These are phyloP conservation scores for Leersia perrieri DNA, from an alignment of 176 grass and related monocot genomes.

Conservation along the genomic window DNA sequence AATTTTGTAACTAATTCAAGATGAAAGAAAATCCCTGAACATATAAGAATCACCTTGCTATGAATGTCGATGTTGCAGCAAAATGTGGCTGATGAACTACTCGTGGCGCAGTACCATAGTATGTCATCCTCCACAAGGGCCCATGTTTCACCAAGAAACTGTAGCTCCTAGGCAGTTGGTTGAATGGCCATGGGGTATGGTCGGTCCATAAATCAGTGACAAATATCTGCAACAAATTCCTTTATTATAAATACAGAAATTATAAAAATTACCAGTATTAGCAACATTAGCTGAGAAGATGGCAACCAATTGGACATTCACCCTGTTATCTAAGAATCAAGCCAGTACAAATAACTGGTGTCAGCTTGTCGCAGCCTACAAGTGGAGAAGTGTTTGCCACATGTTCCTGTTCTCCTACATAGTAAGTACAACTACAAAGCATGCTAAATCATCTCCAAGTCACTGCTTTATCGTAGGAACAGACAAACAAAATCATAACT, in stretches of 20 bases:
- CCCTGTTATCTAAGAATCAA: constrained; percentile 23
- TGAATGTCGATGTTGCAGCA: constrained; percentile 92
- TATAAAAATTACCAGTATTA: not conserved
- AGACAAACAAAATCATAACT: not conserved
- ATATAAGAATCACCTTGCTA: constrained; percentile 66
- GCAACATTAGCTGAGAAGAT: not conserved
- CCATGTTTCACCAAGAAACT: constrained; percentile 98
- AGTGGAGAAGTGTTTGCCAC: not conserved
- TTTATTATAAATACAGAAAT: not conserved
- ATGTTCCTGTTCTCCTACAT: constrained; percentile 1
- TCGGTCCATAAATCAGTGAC: constrained; percentile 96
- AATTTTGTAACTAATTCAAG: constrained; percentile 5
- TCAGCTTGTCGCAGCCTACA: too few species aligned
- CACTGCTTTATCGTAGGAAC: not conserved
- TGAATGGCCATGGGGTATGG: constrained; percentile 98
- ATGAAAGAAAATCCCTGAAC: not conserved
- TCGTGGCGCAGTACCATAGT: constrained; percentile 81
- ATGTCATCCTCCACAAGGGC: constrained; percentile 95
- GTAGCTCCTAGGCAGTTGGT: constrained; percentile 96
- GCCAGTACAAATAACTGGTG: not conserved
- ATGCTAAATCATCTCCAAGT: constrained; percentile 1
- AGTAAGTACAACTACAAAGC: constrained; percentile 9
- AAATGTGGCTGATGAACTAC: constrained; percentile 97
- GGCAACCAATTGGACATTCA: not conserved
- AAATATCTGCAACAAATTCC: constrained; percentile 53